A percentile compares a stretch with the other conserved stretches of the same genome.
Conservation (phyloP, 805 yeast species). For the Millerozyma miso region DNA sequence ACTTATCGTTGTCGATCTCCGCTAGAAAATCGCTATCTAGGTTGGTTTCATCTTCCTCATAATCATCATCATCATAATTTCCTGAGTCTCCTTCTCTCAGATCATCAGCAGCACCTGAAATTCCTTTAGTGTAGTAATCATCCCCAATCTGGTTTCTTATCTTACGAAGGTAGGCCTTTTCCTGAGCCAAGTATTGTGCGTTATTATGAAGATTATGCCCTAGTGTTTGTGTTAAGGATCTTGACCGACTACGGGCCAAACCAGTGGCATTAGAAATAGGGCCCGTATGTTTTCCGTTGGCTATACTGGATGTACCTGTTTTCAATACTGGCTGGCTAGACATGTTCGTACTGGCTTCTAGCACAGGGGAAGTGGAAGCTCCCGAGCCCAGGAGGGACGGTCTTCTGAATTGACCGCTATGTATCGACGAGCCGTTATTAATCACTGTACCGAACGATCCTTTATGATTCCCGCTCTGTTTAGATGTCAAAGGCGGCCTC, state of each 20-base stretch:
- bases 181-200: constrained; percentile 52
- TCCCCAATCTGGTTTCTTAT: constrained; percentile 59
- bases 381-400: background rate
- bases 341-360: background rate
- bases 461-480: background rate
- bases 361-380: background rate
- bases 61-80: constrained; percentile 20
- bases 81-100: constrained; percentile 4
- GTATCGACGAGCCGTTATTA: background rate
- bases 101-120: constrained; percentile 37
- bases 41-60: constrained; percentile 16
- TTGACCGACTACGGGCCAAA: constrained; percentile 11
- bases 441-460: background rate
- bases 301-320: background rate
- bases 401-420: background rate
- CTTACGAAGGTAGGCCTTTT: constrained; percentile 58
- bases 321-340: background rate
- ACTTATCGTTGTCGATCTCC: constrained; percentile 40
- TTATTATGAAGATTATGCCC: constrained; percentile 11
- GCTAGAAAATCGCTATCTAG: constrained; percentile 29
- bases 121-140: constrained; percentile 70
- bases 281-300: background rate
- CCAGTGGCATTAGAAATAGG: background rate
- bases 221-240: constrained; percentile 16
- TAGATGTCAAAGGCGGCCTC: background rate